Base-by-base conservation (phyloP, 73 alveolate genomes). In the Symbiodinium pilosum region DNA sequence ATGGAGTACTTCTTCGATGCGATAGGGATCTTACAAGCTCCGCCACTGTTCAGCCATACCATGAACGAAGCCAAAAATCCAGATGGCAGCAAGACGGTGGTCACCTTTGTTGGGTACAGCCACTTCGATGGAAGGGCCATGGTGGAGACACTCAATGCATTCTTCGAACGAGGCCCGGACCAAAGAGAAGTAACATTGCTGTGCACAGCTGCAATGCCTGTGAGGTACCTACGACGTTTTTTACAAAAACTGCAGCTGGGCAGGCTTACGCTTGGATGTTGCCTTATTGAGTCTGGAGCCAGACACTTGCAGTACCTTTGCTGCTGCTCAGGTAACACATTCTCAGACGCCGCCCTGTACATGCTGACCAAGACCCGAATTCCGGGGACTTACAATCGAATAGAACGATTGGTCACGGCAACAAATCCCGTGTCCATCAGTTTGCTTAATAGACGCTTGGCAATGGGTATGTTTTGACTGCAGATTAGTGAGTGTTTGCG, bases 1-100 rank as follows among this genome's bases (percentile, higher is more conserved):
- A 87, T n/a, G 42, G 97, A 91, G 89, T 91, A 91, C 81, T 91
- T 91, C 97, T 91, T 91, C 83, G 97, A 91, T 87, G 84, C 43
- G 43, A 83, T 83, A 83, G 64, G 38, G 18, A 83, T 83, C 28
- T 39, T 83, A 16, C 38, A 38, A 36, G 97, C 97, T 9, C 41
- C 87, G 34, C 83, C 97, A 21, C 41, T 91, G 16, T 91, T 91
- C 77, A 69, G 89, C 54, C 97, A 91, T 77, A 69, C n/a, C 24
- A 38, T 91, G 52, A 21, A 41, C n/a, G 87, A 89, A 84, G 69
- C 44, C 68, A 52, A 81, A 36, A 38, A 86, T 26, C 93, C 93
- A 0, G 88, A 40, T 21, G 85, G 85, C 85, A 73, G 85, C 51
- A 73, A 73, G 43, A 73, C 85, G 32, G 83, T 51, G 34, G 93